Evolutionary conservation across 345 rosid genomes (phyloP).

Genomic region (Anastatica hierochuntica): DNA sequence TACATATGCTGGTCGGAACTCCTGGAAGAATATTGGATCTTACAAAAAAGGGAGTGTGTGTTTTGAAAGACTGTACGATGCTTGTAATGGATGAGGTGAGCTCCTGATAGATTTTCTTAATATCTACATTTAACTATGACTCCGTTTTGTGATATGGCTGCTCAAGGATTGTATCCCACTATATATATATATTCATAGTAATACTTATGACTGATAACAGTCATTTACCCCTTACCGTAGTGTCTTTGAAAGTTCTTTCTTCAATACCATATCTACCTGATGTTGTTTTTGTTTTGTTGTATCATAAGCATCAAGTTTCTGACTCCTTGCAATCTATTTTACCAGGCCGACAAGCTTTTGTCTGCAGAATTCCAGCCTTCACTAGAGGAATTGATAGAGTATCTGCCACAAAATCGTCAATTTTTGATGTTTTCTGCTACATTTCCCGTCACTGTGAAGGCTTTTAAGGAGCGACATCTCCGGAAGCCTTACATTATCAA

Average conservation of each 20-base stretch:
- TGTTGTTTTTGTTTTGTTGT: background rate
- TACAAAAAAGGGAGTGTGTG: slow-evolving; percentile 86
- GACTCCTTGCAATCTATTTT: slow-evolving; percentile 24
- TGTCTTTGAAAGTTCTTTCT: background rate
- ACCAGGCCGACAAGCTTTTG: slow-evolving; percentile 95
- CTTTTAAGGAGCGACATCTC: slow-evolving; percentile 85
- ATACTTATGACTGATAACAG: background rate
- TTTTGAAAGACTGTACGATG: slow-evolving; percentile 91
- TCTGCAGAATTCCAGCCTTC: slow-evolving; percentile 99
- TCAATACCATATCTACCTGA: background rate
- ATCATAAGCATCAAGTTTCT: slow-evolving; percentile 30
- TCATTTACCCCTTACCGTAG: background rate
- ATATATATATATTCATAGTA: background rate
- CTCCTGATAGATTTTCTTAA: slow-evolving; percentile 4
- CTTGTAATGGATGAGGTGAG: slow-evolving; percentile 98
- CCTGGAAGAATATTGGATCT: slow-evolving; percentile 98
- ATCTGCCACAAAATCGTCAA: slow-evolving; percentile 78
- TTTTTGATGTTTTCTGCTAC: slow-evolving; percentile 97
- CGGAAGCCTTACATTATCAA: slow-evolving; percentile 81
- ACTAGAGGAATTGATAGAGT: slow-evolving; percentile 78
- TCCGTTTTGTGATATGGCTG: background rate
- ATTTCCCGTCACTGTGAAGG: slow-evolving; percentile 96
- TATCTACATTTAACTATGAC: background rate
- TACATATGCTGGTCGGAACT: slow-evolving; percentile 94
- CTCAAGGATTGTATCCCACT: too few relatives aligned